phyloP scores from a whole-genome alignment of 192 early-diverging fungal genomes.

The Gigaspora rosea region DNA sequence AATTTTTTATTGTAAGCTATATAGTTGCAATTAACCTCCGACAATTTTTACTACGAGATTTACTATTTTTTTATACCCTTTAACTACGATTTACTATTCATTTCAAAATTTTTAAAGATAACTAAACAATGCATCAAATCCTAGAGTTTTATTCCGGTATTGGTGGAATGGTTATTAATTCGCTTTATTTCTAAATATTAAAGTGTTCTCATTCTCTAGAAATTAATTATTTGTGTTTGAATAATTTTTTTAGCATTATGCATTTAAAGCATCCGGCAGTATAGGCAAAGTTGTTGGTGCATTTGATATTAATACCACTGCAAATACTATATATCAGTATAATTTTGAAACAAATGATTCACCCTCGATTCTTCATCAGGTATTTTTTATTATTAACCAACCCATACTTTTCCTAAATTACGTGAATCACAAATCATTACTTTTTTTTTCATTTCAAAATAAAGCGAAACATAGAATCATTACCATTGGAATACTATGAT shows the following conservation, averaged over 20 bases:
- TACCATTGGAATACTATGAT: conserved; percentile 61
- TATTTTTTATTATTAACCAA: background rate
- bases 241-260: conserved; percentile 68
- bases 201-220: background rate
- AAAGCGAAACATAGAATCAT: conserved; percentile 65
- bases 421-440: background rate
- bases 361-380: conserved; percentile 36
- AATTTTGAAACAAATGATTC: conserved; percentile 50
- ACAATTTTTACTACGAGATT: too few relatives aligned
- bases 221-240: background rate
- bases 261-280: conserved; percentile 64
- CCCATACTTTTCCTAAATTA: conserved; percentile 8
- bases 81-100: too few relatives aligned
- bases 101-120: too few relatives aligned
- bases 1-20: too few relatives aligned
- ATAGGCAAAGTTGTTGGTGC: conserved; percentile 71
- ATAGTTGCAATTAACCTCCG: too few relatives aligned
- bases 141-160: conserved; percentile 68
- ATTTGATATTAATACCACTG: conserved; percentile 93
- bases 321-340: conserved; percentile 76
- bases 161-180: conserved; percentile 57
- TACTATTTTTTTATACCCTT: too few relatives aligned
- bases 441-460: background rate
- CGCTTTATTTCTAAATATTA: background rate
- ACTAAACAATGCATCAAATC: conserved; percentile 24